Base-by-base conservation (phyloP, 2,329 filamentous ascomycete species). In the Trichoderma koningiopsis region DNA sequence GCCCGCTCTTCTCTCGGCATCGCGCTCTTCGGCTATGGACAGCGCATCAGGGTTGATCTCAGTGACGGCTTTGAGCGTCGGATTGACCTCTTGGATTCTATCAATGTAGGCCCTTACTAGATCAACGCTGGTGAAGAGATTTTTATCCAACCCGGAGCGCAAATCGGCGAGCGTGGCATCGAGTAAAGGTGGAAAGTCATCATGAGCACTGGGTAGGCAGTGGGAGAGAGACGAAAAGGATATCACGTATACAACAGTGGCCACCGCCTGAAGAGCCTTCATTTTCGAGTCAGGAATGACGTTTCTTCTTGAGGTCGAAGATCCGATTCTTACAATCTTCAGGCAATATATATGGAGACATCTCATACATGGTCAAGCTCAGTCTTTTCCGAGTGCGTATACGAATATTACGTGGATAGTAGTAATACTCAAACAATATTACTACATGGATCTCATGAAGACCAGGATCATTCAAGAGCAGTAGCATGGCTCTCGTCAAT, bases 31-130 rank as follows among this genome's bases (percentile, higher is more conserved):
- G 0, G 83, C 82, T 10, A 82, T 80, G 5, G 68, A 43, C 5
- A 82, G 60, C 0, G 82, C 82, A 68, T 82, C 79, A 0, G 79
- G 77, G 68, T 81, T 81, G 56, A 79, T 72, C 70, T 82, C 79
- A 10, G 73, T 76, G n/a, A 81, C 75, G 7, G 77, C 63, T 7
- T 14, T 49, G 1, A 66, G 73, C 14, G 58, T 64, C 2, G 65
- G 16, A 33, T 76, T 75, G 49, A 75, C 73, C 24, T 78, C 74
- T 0, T 65, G 8, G 37, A 78, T 78, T 29, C 77, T 73, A 2
- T 70, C 72, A 4, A 76, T 61, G 62, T 78, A 77, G 31, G 75
- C 73, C 1, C 76, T 75, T 19, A 80, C 77, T 5, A 83, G 74
- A 62, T 81, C 79, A 3, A 79, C 76, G 40, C 77, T 79, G 3